A percentile compares a stretch with the other conserved stretches of the same genome.
Evolutionary conservation across 2,329 filamentous ascomycete species (phyloP).

Genomic region (Metarhizium sp.): DNA sequence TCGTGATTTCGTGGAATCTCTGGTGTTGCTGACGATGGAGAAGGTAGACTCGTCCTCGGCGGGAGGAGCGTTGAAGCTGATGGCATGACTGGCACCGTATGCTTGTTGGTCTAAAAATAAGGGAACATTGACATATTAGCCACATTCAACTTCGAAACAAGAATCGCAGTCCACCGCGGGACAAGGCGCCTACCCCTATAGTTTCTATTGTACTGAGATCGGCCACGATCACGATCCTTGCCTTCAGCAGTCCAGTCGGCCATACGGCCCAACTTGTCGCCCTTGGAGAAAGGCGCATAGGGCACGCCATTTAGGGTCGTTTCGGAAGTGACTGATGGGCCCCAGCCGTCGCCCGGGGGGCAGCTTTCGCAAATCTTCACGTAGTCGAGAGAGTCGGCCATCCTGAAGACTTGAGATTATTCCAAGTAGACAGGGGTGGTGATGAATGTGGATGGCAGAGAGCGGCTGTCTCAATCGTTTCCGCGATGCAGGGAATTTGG

Average conservation of each 20-base stretch:
- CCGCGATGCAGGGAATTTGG: conserved; percentile 22
- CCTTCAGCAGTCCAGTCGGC: conserved; percentile 93
- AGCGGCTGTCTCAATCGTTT: conserved; percentile 8
- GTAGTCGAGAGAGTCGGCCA: conserved; percentile 47
- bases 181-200: conserved; percentile 61
- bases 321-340: conserved; percentile 70
- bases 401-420: conserved; percentile 15
- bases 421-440: not conserved
- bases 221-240: conserved; percentile 71
- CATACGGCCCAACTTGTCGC: conserved; percentile 98
- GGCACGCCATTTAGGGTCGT: conserved; percentile 91
- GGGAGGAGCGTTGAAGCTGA: conserved; percentile 80
- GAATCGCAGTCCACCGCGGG: not conserved
- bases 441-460: not conserved
- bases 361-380: conserved; percentile 61
- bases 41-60: conserved; percentile 96
- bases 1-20: conserved; percentile 75
- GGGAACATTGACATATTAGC: not conserved
- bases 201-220: conserved; percentile 85
- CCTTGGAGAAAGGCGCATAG: conserved; percentile 96
- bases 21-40: conserved; percentile 93
- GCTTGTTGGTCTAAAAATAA: conserved; percentile 73
- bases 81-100: conserved; percentile 82
- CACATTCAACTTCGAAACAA: not conserved
- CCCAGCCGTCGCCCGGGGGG: conserved; percentile 75